Base-by-base conservation (phyloP, 371 early-diverging fungal species). In the Apophysomyces elegans region DNA sequence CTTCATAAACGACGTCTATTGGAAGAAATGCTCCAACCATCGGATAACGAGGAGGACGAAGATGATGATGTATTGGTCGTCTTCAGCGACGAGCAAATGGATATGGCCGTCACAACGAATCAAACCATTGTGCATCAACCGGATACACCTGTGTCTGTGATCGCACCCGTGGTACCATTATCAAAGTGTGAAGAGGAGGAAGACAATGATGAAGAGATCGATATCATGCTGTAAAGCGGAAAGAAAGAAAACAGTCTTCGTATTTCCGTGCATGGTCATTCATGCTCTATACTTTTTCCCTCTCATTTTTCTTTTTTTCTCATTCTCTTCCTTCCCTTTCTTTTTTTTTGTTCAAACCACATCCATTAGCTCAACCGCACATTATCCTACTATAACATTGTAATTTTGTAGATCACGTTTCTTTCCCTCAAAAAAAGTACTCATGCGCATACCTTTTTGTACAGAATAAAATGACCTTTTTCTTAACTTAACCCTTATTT, bases 1-100 rank as follows among this genome's bases (percentile, higher is more conserved):
- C 66, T 80, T 35, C 81, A 79, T 41, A 83, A 83, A 65, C 74
- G 79, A 14, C 72, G 81, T 18, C 56, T 80, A 59, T 45, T 81
- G 14, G 84, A 83, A 63, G 75, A 80, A 46, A 71, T 76, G 71
- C 74, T 81, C 43, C 73, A 69, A 21, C 71, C 77, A 35, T 77
- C 77, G 1, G 84, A 83, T 61, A 67, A 64, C 2, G 73, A 74
- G 5, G 71, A 73, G 5, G 70, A 68, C 11, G 66, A 63, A 13
- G 63, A 65, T 5, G 66, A 69, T 21, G 66, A 70, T 13, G 65
- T 65, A 11, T 21, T 78, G n/a, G 69, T 79, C 39, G 75, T 78
- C 4, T 77, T 65, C 62, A 69, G 79, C 26, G 74, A 77, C 26
- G 80, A 79, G 58, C 65, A 75, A 39, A 80, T 80, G 80, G 84